A percentile compares a stretch with the other conserved stretches of the same genome.
Evolutionary conservation across 495 filamentous ascomycete species (phyloP).

Genomic region (Trichoderma orchidacearum): DNA sequence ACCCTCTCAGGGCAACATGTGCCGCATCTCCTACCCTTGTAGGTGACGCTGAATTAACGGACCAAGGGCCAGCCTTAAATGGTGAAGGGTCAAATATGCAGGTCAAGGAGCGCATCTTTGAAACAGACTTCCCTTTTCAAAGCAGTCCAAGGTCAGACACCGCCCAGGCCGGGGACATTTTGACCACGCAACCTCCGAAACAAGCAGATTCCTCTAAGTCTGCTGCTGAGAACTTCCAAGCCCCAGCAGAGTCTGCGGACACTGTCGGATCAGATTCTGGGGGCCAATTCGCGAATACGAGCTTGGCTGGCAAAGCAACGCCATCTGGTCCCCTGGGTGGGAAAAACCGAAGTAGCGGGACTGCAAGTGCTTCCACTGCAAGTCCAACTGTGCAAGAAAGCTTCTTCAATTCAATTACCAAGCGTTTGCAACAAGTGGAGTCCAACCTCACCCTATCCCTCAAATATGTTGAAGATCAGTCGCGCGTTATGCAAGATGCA

Average conservation of each 20-base stretch:
- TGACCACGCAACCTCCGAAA: not conserved
- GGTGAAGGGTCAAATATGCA: not conserved
- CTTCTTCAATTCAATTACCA: constrained; percentile 93
- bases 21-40: not conserved
- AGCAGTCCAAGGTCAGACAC: not conserved
- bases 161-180: not conserved
- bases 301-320: no score
- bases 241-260: not conserved
- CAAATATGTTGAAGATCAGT: constrained; percentile 95
- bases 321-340: no score
- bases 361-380: constrained; percentile 40
- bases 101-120: not conserved
- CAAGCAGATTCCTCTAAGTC: not conserved
- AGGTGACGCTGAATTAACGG: not conserved
- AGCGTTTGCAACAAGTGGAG: constrained; percentile 81
- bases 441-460: constrained; percentile 84
- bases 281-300: not conserved
- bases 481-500: constrained; percentile 77
- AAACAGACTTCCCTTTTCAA: not conserved
- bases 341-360: constrained; percentile 13
- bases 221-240: not conserved
- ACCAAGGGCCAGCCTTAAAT: not conserved
- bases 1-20: not conserved
- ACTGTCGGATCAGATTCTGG: not conserved
- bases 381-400: constrained; percentile 85